Evolutionary conservation across 2,329 filamentous ascomycete species (phyloP), one percentile per base, ranked within the genome.

Genomic region (Xylaria sp.): DNA sequence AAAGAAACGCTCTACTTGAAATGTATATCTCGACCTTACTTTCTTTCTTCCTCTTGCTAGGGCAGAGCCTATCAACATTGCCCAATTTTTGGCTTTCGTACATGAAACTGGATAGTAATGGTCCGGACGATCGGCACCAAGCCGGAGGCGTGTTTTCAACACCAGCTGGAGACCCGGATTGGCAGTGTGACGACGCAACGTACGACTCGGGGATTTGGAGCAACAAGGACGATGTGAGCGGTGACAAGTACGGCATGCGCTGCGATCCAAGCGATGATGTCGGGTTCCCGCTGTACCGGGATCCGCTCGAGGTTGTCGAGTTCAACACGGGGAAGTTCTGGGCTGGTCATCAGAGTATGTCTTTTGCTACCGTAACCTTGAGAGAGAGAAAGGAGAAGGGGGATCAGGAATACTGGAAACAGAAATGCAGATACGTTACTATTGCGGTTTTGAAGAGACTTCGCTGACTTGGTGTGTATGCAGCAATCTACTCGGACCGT

Each of bases 401-500:
- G 11, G 10, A 25, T 27, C 19, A 8, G 19, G n/a, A n/a, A n/a
- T n/a, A n/a, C 29, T n/a, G 8, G 8, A 8, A 31, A 15, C 40
- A 5, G 8, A 8, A 31, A 15, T 29, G 35, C 9, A 3, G 13
- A 15, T 37, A 37, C 4, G 19, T 27, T 2, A 10, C 31, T 44
- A 3, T 15, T 23, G 5, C 17, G 15, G 2, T 9, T n/a, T 13
- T 9, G 21, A 41, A 19, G 9, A 15, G 15, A 25, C 13, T 7
- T 58, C 17, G 21, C 49, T 54, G 19, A 54, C 35, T 35, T 52
- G 35, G 15, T 11, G 17, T 44, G 6, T 31, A n/a, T 29, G 2
- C 25, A 67, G 67, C 60, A 37, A 60, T 67, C 17, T 67, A 67
- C 38, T 55, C 59, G 17, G 60, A 64, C 19, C 65, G 67, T 8